A percentile compares a stretch with the other conserved stretches of the same genome.
These are phyloP conservation scores for Erigeron canadensis DNA, from an alignment of 129 eudicot species.

Conservation along the genomic window DNA sequence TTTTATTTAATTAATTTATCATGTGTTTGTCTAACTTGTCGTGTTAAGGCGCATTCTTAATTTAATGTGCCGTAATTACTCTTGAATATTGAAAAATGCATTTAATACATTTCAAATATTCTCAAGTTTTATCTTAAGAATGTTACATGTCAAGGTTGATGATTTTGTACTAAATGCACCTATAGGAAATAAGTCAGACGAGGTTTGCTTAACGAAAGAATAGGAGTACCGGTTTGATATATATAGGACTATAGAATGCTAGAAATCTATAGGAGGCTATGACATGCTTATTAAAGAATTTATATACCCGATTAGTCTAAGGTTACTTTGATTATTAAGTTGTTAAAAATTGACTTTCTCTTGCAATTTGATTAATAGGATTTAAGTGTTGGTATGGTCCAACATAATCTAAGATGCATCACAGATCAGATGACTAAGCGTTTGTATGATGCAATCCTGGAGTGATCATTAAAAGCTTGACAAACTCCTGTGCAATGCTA, in stretches of 20 bases:
- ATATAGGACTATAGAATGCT: neutral
- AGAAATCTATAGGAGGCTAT: neutral
- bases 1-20: too few species aligned
- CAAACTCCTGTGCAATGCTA: neutral
- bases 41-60: too few species aligned
- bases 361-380: neutral
- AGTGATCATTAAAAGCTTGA: neutral
- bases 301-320: neutral
- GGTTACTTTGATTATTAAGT: conserved; percentile 1
- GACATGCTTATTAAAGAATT: neutral
- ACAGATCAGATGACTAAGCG: neutral
- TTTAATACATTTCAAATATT: too few species aligned
- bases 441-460: neutral
- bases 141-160: conserved; percentile 59
- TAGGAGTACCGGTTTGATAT: conserved; percentile 11
- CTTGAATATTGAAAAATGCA: too few species aligned
- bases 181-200: too few species aligned
- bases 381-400: neutral
- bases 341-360: neutral
- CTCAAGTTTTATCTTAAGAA: too few species aligned
- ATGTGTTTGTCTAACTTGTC: too few species aligned
- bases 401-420: neutral
- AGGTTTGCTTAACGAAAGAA: neutral
- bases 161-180: neutral
- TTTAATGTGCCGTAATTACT: too few species aligned